Conservation (phyloP, 345 rosid genomes). For the Camelina sativa region DNA sequence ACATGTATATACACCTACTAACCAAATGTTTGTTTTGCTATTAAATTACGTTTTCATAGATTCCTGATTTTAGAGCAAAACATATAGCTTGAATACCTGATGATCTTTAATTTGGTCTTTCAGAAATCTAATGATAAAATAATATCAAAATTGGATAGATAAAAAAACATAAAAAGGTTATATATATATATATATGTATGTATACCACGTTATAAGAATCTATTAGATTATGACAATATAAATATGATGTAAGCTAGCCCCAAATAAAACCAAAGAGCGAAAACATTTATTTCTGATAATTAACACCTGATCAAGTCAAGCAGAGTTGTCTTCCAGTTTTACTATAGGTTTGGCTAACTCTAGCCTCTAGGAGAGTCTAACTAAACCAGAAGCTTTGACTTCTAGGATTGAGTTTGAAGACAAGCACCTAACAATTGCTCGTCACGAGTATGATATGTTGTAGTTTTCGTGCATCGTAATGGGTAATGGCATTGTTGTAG, state of each 20-base stretch:
- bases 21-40: too few species aligned
- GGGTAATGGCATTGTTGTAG: not conserved
- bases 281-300: not conserved
- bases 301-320: not conserved
- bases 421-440: not conserved
- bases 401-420: not conserved
- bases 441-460: conserved; percentile 15
- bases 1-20: too few species aligned
- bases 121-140: too few species aligned
- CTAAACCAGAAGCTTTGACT: conserved; percentile 2
- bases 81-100: not conserved
- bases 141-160: not conserved
- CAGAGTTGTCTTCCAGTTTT: not conserved
- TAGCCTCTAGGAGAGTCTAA: not conserved
- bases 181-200: too few species aligned
- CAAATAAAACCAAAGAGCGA: not conserved
- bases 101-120: conserved; percentile 2
- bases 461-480: too few species aligned
- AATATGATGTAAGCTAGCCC: not conserved
- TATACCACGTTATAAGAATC: conserved; percentile 20
- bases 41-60: not conserved
- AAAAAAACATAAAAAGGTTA: not conserved
- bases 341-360: conserved; percentile 6
- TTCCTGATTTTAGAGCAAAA: not conserved
- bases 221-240: conserved; percentile 6